These are phyloP conservation scores for Monosporascus sp. DNA, from an alignment of 2,329 filamentous ascomycete species.

Conservation along the genomic window DNA sequence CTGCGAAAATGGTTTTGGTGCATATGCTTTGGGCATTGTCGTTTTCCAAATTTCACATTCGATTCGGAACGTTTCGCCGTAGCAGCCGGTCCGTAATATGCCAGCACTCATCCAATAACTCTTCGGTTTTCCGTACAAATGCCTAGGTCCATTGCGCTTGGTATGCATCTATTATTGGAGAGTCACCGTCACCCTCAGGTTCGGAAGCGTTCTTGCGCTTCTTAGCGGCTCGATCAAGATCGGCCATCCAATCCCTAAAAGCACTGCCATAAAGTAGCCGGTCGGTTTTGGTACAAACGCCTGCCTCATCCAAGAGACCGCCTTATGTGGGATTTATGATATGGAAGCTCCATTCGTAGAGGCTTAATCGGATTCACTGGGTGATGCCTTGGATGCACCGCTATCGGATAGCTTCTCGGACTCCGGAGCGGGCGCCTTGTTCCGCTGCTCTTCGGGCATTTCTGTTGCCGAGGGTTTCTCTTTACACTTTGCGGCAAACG, in stretches of 20 bases:
- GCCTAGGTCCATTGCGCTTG: background rate
- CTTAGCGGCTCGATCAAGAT: too few relatives aligned
- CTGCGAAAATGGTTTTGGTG: too few relatives aligned
- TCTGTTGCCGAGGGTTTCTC: background rate
- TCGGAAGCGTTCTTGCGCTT: too few relatives aligned
- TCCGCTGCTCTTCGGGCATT: background rate
- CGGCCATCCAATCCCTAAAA: too few relatives aligned
- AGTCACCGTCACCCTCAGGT: background rate
- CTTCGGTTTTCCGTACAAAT: background rate
- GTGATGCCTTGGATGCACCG: too few relatives aligned
- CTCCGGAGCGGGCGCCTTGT: background rate
- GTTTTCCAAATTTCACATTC: background rate
- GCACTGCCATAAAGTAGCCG: too few relatives aligned
- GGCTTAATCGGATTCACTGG: too few relatives aligned
- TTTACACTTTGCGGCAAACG: conserved; percentile 12
- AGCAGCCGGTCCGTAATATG: background rate
- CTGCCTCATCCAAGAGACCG: too few relatives aligned
- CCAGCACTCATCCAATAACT: background rate
- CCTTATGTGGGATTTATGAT: too few relatives aligned
- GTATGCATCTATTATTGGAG: background rate
- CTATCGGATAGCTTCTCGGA: background rate
- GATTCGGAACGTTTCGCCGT: background rate
- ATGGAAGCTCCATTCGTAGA: too few relatives aligned
- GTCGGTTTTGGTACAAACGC: too few relatives aligned
- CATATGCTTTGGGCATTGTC: background rate